These are phyloP conservation scores for Coleophoma crateriformis DNA, from an alignment of 2,329 filamentous ascomycete species.

Conservation along the genomic window DNA sequence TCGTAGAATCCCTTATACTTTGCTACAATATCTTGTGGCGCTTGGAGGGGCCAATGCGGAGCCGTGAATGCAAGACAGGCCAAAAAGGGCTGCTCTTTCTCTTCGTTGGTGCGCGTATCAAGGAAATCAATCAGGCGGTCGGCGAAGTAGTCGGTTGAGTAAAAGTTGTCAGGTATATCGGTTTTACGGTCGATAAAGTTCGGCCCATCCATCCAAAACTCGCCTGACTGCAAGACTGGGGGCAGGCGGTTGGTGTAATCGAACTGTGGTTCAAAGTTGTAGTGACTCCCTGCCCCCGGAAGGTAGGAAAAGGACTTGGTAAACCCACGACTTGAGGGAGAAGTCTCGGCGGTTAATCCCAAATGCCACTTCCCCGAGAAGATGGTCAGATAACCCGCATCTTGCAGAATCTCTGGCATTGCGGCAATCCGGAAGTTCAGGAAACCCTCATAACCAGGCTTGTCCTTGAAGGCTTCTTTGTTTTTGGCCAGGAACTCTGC, in stretches of 20 bases:
- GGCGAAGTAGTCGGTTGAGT: constrained; percentile 1
- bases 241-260: constrained; percentile 4
- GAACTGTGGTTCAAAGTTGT: constrained; percentile 24
- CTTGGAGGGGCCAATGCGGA: constrained; percentile 47
- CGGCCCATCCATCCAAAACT: constrained; percentile 37
- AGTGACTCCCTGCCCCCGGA: constrained; percentile 42
- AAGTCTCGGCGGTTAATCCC: constrained; percentile 42
- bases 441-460: constrained; percentile 50
- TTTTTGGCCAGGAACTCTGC: constrained; percentile 28
- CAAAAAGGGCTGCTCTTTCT: constrained; percentile 34
- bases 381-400: constrained; percentile 44
- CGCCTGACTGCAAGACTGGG: constrained; percentile 33
- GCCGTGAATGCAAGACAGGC: constrained; percentile 45
- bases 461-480: constrained; percentile 32
- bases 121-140: constrained; percentile 2
- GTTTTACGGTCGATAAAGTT: constrained; percentile 28
- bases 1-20: constrained; percentile 49
- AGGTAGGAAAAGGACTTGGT: constrained; percentile 44
- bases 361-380: constrained; percentile 52
- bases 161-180: constrained; percentile 2
- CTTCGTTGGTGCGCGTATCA: constrained; percentile 8
- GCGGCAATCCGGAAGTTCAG: constrained; percentile 45
- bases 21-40: constrained; percentile 23
- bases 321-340: constrained; percentile 45
- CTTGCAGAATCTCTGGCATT: constrained; percentile 43